Base-by-base conservation (phyloP, 805 yeast species). In the Barnettozyma wickerhamii region DNA sequence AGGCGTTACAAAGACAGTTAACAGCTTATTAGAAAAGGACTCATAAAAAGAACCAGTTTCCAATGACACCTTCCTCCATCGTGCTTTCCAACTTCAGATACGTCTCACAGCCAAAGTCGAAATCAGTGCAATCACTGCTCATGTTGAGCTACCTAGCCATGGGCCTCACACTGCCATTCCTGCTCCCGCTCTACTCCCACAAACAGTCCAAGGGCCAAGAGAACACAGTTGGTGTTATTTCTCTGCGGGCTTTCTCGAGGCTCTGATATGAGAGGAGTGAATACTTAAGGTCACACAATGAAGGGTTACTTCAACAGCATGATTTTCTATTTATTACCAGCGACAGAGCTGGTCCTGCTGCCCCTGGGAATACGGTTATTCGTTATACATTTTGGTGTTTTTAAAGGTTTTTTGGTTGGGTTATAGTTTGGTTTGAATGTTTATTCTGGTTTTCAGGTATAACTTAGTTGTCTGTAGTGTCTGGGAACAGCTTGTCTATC, bases 91-190 rank as follows among this genome's bases (percentile, higher is more conserved):
- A 45, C 45, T 46, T 52, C 45, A 50, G 52, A 48, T 52, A 52
- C 45, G n/a, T n/a, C n/a, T 18, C 40, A 23, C 14, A 34, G 24
- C 15, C 42, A 15, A 29, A 29, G 35, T 35, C 43, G 26, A 36
- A 38, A 33, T 33, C 37, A n/a, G n/a, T 40, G 18, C 55, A 51
- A 30, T 49, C 57, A 2, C 27, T 51, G 14, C 33, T 52, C 12
- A 52, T 52, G 57, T 45, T 52, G n/a, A 42, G 51, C 24, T 52
- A 52, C 42, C 27, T 52, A 10, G 44, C 49, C 10, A 35, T 52
- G 13, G 57, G 53, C 1, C 29, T 52, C 20, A 52, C 57, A 13
- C 30, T 51, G 28, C 57, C 57, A 21, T 52, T 52, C 21, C 41
- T 43, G 3, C 34, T 52, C 6, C 57, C 57, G 4, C 35, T 43